phyloP scores from a whole-genome alignment of 192 early-diverging fungal genomes.

The Coemansia reversa region DNA sequence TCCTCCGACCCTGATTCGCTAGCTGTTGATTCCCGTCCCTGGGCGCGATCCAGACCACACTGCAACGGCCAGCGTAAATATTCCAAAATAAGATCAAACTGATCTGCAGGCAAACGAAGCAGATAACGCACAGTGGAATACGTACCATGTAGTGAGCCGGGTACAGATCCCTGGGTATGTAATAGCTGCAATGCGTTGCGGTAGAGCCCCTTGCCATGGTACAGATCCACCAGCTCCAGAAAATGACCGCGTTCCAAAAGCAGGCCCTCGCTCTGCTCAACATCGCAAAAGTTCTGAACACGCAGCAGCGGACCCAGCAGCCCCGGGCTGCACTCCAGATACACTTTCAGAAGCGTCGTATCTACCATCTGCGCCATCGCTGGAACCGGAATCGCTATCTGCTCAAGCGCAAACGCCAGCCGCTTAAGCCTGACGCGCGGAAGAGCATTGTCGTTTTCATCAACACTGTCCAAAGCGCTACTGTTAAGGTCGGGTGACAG shows the following conservation, averaged over 20 bases:
- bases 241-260: constrained; percentile 78
- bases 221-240: constrained; percentile 89
- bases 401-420: constrained; percentile 43
- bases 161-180: constrained; percentile 55
- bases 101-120: constrained; percentile 70
- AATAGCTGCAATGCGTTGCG: constrained; percentile 86
- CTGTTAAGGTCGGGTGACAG: no score
- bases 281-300: constrained; percentile 83
- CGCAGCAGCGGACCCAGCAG: constrained; percentile 90
- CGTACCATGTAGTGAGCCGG: constrained; percentile 61
- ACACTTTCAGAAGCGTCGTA: constrained; percentile 87
- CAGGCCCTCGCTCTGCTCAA: constrained; percentile 77
- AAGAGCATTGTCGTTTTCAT: constrained; percentile 39
- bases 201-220: constrained; percentile 86
- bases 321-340: constrained; percentile 79
- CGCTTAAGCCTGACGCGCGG: constrained; percentile 43
- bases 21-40: constrained; percentile 4
- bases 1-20: constrained; percentile 12
- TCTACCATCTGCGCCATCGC: constrained; percentile 75
- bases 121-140: constrained; percentile 72
- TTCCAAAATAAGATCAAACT: constrained; percentile 80
- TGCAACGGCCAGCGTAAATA: constrained; percentile 80
- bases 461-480: neutral
- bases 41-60: constrained; percentile 56
- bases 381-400: constrained; percentile 45